These are phyloP conservation scores for Teratosphaeria epicoccoides DNA, from an alignment of 2,329 filamentous ascomycete species.

Conservation along the genomic window DNA sequence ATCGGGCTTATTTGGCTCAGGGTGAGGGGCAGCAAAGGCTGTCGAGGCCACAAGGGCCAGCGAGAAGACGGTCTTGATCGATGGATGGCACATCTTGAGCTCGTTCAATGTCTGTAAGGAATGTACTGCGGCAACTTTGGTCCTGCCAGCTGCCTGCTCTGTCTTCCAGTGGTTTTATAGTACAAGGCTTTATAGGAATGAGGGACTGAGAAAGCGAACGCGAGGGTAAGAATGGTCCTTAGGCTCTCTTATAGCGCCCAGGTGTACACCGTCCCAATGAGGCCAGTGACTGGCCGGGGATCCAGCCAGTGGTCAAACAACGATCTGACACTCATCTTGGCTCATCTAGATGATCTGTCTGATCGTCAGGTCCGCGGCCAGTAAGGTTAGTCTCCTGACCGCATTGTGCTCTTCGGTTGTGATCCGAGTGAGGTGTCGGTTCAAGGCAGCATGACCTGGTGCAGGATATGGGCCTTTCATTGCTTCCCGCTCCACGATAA, in stretches of 20 bases:
- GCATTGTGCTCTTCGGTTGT: background rate
- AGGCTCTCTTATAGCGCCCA: background rate
- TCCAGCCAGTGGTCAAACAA: background rate
- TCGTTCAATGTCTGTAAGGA: background rate
- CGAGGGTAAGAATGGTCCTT: background rate
- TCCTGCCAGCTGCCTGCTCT: background rate
- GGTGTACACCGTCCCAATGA: background rate
- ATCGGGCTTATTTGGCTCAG: background rate
- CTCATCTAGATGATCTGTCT: too few species aligned
- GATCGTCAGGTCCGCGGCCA: background rate
- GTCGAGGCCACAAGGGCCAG: background rate
- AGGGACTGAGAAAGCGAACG: background rate
- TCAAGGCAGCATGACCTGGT: background rate
- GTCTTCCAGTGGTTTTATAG: too few species aligned
- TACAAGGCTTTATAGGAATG: background rate
- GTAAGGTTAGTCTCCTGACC: background rate
- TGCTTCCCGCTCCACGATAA: background rate
- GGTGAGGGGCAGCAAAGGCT: background rate
- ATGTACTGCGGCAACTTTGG: background rate
- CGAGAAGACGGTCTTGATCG: background rate
- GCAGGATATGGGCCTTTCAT: background rate
- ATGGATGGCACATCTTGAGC: background rate
- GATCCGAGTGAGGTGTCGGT: background rate
- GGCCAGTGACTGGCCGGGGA: background rate
- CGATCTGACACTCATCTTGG: background rate